Evolutionary conservation across 495 filamentous ascomycete species (phyloP).

Genomic region (Aspergillus haitiensis): DNA sequence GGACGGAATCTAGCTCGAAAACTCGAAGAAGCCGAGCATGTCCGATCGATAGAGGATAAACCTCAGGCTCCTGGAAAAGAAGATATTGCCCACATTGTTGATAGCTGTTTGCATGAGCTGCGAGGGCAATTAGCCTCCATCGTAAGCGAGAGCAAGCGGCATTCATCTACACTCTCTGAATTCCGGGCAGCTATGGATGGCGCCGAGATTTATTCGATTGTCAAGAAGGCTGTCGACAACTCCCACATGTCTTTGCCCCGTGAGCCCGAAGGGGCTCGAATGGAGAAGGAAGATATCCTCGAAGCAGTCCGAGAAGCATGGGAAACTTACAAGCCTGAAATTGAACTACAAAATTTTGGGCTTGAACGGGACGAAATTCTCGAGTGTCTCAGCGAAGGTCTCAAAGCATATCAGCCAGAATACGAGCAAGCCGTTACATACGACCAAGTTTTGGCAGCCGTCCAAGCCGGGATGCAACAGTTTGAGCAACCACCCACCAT

Average conservation of each 20-base stretch:
- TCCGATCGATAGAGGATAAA: conserved; percentile 43
- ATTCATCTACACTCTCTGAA: conserved; percentile 55
- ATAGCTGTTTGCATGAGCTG: conserved; percentile 75
- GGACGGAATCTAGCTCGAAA: conserved; percentile 81
- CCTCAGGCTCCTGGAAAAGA: conserved; percentile 55
- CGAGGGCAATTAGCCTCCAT: conserved; percentile 75
- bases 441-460: conserved; percentile 77
- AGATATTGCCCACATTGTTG: conserved; percentile 74
- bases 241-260: conserved; percentile 43
- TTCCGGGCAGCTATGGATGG: conserved; percentile 61
- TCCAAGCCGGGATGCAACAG: conserved; percentile 78
- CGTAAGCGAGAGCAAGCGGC: conserved; percentile 70
- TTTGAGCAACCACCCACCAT: conserved; percentile 68
- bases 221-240: conserved; percentile 76
- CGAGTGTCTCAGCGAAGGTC: conserved; percentile 76
- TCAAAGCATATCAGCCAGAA: conserved; percentile 69
- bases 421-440: conserved; percentile 60
- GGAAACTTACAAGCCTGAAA: conserved; percentile 89
- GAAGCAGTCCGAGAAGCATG: conserved; percentile 83
- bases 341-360: conserved; percentile 84
- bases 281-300: conserved; percentile 77
- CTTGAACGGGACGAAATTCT: conserved; percentile 87
- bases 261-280: conserved; percentile 37
- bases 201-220: conserved; percentile 76
- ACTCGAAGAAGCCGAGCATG: conserved; percentile 64